Conservation (phyloP, 2,329 filamentous ascomycete genomes). For the Xylariaceae sp. region DNA sequence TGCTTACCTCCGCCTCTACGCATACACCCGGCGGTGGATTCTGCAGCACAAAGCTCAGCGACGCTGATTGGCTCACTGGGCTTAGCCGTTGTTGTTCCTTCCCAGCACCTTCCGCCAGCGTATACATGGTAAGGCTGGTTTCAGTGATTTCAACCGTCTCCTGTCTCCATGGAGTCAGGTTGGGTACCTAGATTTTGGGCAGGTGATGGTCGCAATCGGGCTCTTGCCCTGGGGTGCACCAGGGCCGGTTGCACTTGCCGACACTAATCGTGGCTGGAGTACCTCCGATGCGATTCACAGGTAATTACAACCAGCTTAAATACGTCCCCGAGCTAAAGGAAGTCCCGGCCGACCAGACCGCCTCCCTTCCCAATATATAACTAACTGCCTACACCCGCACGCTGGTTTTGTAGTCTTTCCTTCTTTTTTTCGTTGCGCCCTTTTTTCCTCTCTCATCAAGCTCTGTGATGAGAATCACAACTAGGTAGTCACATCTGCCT, state of each 20-base stretch:
- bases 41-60: not conserved
- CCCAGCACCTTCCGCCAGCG: constrained; percentile 10
- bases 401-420: not conserved
- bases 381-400: constrained; percentile 5
- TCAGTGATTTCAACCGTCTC: not conserved
- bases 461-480: not conserved
- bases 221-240: constrained; percentile 11
- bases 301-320: not conserved
- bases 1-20: not conserved
- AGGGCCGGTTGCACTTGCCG: constrained; percentile 17
- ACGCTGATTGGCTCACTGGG: constrained; percentile 13
- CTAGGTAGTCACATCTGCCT: not conserved
- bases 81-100: constrained; percentile 13
- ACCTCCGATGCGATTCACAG: not conserved
- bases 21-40: constrained; percentile 11
- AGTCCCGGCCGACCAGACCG: not conserved
- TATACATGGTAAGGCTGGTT: not conserved
- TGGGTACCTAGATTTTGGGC: constrained; percentile 4
- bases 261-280: constrained; percentile 7
- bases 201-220: not conserved
- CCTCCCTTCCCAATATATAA: constrained; percentile 6
- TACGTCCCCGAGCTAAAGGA: constrained; percentile 5
- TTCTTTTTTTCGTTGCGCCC: not conserved
- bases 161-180: constrained; percentile 2
- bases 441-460: not conserved